Percentiles rank a stretch among this genome's conserved stretches.
Evolutionary conservation across 2,329 filamentous ascomycete species (phyloP).

Genomic region (Aaosphaeria arxii): DNA sequence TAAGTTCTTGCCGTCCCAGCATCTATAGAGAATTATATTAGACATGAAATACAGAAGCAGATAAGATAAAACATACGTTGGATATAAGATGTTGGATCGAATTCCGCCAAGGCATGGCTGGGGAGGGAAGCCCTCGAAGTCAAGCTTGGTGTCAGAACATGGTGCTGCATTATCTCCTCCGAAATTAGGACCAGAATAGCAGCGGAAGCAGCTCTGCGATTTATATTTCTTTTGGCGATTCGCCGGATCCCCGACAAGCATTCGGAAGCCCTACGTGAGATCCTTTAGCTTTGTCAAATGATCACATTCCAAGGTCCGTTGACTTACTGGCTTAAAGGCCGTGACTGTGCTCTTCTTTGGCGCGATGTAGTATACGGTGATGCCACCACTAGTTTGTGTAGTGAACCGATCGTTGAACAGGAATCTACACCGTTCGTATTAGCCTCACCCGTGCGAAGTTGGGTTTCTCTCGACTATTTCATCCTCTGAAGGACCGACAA

Average conservation of each 20-base stretch:
- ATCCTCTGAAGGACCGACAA: background rate
- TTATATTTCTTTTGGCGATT: constrained; percentile 17
- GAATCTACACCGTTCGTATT: constrained; percentile 14
- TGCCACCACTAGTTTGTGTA: constrained; percentile 5
- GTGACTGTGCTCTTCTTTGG: constrained; percentile 6
- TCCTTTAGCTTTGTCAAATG: background rate
- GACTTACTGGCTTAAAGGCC: constrained; percentile 8
- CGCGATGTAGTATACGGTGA: constrained; percentile 7
- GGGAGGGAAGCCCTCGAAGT: constrained; percentile 17
- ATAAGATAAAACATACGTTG: constrained; percentile 12
- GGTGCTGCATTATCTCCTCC: constrained; percentile 42
- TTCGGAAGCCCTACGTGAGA: constrained; percentile 42
- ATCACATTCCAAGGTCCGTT: background rate
- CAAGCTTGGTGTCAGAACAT: constrained; percentile 21
- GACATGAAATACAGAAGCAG: background rate
- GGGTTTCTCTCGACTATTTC: background rate
- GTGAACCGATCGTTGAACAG: constrained; percentile 13
- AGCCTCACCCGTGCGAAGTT: constrained; percentile 10
- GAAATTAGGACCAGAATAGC: constrained; percentile 44
- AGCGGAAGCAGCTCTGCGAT: constrained; percentile 44
- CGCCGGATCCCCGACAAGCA: constrained; percentile 43
- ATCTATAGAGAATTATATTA: constrained; percentile 20
- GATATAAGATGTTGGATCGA: constrained; percentile 26
- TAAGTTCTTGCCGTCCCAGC: constrained; percentile 49
- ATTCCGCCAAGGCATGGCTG: constrained; percentile 25